Base-by-base conservation (phyloP, 257 asterid genomes). In the Galeopsis tetrahit region DNA sequence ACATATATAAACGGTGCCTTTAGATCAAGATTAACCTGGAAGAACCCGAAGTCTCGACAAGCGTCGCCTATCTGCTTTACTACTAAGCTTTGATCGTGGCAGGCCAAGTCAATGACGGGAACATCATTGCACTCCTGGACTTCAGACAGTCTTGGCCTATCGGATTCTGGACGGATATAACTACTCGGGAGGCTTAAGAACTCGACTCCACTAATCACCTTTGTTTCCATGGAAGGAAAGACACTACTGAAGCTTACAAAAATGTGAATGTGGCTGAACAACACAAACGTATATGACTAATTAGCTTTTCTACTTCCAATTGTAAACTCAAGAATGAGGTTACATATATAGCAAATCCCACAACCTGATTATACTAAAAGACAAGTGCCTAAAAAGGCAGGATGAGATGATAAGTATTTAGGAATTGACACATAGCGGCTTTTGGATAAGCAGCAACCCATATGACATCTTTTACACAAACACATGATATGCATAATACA, bases 111-210 rank as follows among this genome's bases (percentile, higher is more conserved):
- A 15, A 86, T 80, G 39, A 86, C 59, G 0, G 91, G 89, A 42
- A 86, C 78, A 43, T 84, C 14, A 10, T 80, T 7, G 69, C 77
- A 80, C 11, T 80, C 86, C 0, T 39, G 9, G 31, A 82, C 86
- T 74, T 86, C 80, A 10, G 83, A 80, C 62, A 84, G 74, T 1
- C 57, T 83, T 0, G 91, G 91, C 71, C 91, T 80, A 0, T 86
- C 89, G 3, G 85, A 84, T 69, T 80, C 85, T 0, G 89, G 83
- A 6, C 91, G 87, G 75, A 86, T 75, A 4, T 86, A 86, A 60
- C 71, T 82, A 2, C 21, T 51, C 11, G 91, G 91, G 60, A 86
- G 89, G 63, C 68, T 78, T 7, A 84, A 59, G 82, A 82, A 76
- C 5, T 77, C 73, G 68, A 58, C 52, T 55, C 89, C 91, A 63